phyloP scores from a whole-genome alignment of 2,329 filamentous ascomycete species.

The Penicillium olsonii region DNA sequence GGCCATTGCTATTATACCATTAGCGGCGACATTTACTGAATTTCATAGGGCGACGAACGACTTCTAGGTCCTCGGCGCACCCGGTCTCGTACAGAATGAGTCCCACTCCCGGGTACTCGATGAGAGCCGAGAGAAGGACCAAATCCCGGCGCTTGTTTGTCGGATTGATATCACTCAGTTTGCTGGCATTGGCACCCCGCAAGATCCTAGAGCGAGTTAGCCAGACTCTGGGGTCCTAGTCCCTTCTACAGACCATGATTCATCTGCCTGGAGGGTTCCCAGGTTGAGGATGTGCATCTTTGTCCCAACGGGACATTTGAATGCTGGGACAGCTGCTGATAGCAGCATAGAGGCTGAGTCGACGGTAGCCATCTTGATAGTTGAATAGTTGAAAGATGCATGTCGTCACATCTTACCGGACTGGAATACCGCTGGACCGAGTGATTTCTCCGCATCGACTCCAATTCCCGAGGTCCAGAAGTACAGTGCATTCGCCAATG shows the following conservation, averaged over 20 bases:
- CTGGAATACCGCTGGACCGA: neutral
- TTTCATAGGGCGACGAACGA: slow-evolving; percentile 24
- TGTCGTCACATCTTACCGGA: neutral
- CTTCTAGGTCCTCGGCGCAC: slow-evolving; percentile 45
- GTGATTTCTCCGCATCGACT: slow-evolving; percentile 10
- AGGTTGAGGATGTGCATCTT: slow-evolving; percentile 51
- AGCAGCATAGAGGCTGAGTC: neutral
- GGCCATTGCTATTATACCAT: slow-evolving; percentile 34
- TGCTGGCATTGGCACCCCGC: slow-evolving; percentile 43
- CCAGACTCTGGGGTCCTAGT: neutral
- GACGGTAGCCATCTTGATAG: neutral
- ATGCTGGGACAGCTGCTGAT: slow-evolving; percentile 14
- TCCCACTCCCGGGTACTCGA: slow-evolving; percentile 48
- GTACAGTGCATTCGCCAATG: too few species aligned
- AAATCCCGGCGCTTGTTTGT: slow-evolving; percentile 46
- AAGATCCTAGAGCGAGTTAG: slow-evolving; percentile 31
- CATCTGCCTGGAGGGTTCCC: slow-evolving; percentile 49
- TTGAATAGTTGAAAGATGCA: neutral
- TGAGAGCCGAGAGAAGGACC: slow-evolving; percentile 45
- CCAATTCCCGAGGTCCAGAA: slow-evolving; percentile 26
- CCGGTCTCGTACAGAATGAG: slow-evolving; percentile 51
- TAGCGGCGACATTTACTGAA: neutral
- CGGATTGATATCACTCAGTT: slow-evolving; percentile 37
- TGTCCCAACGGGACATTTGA: slow-evolving; percentile 37
- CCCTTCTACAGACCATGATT: slow-evolving; percentile 41